These are phyloP conservation scores for Eucalyptus cloeziana DNA, from an alignment of 345 rosid species.

Conservation along the genomic window DNA sequence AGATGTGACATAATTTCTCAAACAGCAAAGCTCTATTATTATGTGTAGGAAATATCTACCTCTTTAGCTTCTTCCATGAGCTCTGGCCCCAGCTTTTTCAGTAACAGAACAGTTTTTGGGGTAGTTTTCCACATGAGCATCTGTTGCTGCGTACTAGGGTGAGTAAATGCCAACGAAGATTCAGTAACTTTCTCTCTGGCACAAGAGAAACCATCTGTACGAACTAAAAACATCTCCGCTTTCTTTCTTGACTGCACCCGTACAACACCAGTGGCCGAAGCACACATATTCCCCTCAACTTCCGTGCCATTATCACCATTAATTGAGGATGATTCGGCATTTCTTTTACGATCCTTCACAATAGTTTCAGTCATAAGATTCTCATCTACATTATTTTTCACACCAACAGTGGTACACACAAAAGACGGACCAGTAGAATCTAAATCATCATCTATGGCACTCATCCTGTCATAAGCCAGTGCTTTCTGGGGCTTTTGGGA, in stretches of 20 bases:
- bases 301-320: slow-evolving; percentile 47
- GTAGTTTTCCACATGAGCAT: slow-evolving; percentile 98
- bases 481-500: slow-evolving; percentile 12
- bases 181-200: slow-evolving; percentile 91
- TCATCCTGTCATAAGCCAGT: neutral
- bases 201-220: slow-evolving; percentile 98
- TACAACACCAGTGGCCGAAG: slow-evolving; percentile 96
- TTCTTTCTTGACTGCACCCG: slow-evolving; percentile 92
- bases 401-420: slow-evolving; percentile 12
- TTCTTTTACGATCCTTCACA: slow-evolving; percentile 12
- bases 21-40: neutral
- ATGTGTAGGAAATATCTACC: slow-evolving; percentile 22
- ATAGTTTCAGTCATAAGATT: slow-evolving; percentile 5
- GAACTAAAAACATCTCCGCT: slow-evolving; percentile 96
- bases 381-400: slow-evolving; percentile 7
- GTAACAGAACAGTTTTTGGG: slow-evolving; percentile 76
- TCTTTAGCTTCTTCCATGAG: slow-evolving; percentile 96
- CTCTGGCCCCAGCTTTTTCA: slow-evolving; percentile 87
- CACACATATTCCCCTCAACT: slow-evolving; percentile 86
- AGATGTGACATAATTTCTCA: neutral
- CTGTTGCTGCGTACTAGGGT: slow-evolving; percentile 98
- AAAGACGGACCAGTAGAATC: neutral
- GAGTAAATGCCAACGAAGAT: slow-evolving; percentile 91
- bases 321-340: slow-evolving; percentile 16
- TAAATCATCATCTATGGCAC: neutral